Evolutionary conservation across 495 filamentous ascomycete species (phyloP).

Genomic region (Penicillium chermesinum): DNA sequence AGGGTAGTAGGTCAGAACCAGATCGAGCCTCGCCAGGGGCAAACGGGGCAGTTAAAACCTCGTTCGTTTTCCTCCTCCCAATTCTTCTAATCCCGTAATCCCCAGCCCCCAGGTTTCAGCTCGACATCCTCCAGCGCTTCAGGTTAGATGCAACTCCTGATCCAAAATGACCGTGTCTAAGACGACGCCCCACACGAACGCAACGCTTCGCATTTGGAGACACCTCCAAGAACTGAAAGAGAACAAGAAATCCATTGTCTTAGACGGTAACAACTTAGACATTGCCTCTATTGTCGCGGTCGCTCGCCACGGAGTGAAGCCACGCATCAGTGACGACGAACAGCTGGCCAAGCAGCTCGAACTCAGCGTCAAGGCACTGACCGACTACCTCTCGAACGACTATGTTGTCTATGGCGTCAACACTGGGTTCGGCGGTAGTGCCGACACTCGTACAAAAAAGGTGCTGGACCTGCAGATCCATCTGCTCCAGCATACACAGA

Average conservation of each 20-base stretch:
- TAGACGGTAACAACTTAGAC: slow-evolving; percentile 14
- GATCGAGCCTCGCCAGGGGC: no score
- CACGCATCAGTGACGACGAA: slow-evolving; percentile 9
- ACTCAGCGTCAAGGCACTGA: slow-evolving; percentile 8
- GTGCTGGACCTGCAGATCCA: slow-evolving; percentile 45
- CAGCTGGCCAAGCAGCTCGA: slow-evolving; percentile 7
- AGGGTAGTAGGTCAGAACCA: no score
- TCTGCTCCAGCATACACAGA: slow-evolving; percentile 48
- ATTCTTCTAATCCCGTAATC: no score
- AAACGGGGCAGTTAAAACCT: no score
- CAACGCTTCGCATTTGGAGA: slow-evolving; percentile 3
- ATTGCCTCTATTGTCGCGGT: slow-evolving; percentile 15
- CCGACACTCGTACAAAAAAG: slow-evolving; percentile 46
- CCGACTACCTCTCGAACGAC: slow-evolving; percentile 7
- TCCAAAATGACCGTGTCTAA: slow-evolving; percentile 2
- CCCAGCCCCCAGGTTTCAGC: no score
- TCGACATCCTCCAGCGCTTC: no score
- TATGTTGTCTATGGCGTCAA: slow-evolving; percentile 48
- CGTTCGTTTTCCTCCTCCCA: no score
- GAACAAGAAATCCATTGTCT: slow-evolving; percentile 7
- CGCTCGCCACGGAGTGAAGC: slow-evolving; percentile 10
- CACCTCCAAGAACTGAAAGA: slow-evolving; percentile 3
- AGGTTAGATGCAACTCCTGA: no score
- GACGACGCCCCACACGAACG: neutral
- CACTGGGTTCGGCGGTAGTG: slow-evolving; percentile 63